These are phyloP conservation scores for Mycena alexandri DNA, from an alignment of 768 basidiomycete species.

Conservation along the genomic window DNA sequence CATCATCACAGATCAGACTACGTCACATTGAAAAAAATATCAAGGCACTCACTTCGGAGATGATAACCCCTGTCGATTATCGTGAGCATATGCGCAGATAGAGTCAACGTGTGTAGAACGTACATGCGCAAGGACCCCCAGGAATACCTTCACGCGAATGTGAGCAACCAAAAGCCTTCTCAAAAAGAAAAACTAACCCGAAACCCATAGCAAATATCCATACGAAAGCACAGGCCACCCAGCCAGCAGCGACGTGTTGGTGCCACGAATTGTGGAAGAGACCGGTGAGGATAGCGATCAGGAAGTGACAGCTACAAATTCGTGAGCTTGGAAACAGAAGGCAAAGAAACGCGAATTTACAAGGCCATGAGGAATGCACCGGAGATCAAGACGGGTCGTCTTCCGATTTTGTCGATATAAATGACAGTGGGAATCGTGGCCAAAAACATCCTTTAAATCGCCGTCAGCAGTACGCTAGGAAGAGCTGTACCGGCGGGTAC, in stretches of 20 bases:
- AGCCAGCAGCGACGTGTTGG: slow-evolving; percentile 69
- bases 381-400: slow-evolving; percentile 80
- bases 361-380: slow-evolving; percentile 80
- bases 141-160: slow-evolving; percentile 70
- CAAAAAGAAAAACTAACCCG: slow-evolving; percentile 34
- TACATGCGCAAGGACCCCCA: slow-evolving; percentile 83
- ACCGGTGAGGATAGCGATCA: slow-evolving; percentile 75
- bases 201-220: slow-evolving; percentile 81
- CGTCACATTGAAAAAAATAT: background rate
- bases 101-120: background rate
- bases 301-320: slow-evolving; percentile 70
- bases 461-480: background rate
- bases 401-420: slow-evolving; percentile 83
- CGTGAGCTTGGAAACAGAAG: slow-evolving; percentile 32
- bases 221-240: slow-evolving; percentile 77
- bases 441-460: slow-evolving; percentile 69
- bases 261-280: slow-evolving; percentile 69
- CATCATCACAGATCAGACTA: background rate
- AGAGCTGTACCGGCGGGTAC: too few relatives aligned
- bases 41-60: slow-evolving; percentile 63
- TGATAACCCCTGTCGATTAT: slow-evolving; percentile 61
- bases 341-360: slow-evolving; percentile 48
- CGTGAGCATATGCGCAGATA: slow-evolving; percentile 2
- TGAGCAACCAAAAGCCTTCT: background rate
- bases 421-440: slow-evolving; percentile 86